Base-by-base conservation (phyloP, 345 rosid genomes). In the Luvunga scandens region DNA sequence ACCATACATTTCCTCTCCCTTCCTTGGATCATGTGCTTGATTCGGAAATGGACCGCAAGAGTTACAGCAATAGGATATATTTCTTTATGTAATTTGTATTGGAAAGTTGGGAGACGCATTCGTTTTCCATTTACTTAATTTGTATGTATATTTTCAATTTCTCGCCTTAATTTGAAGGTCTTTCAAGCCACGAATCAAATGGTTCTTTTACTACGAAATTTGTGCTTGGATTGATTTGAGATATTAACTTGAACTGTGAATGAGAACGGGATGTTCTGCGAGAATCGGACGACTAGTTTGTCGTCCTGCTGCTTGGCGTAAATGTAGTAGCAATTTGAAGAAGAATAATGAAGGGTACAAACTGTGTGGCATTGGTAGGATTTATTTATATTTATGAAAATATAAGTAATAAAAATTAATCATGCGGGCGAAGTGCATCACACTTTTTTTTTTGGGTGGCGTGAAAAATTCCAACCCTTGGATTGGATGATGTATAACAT, bases 41-140 rank as follows among this genome's bases (percentile, higher is more conserved):
- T 45, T 70, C 19, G 6, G 50, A 10, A 42, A 45, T 14, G 50
- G 13, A 45, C 13, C 18, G 18, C 50, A 12, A 10, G 18, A 12
- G 2, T 13, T 45, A 5, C 50, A 45, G 50, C 50, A 45, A 45
- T 12, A 13, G 27, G 57, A 28, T 60, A 19, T 1, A 62, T 74
- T 74, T 74, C 19, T 28, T 74, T 74, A 18, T 64, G 27, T 25
- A 45, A 39, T 74, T 39, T 22, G 63, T 59, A 71, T 34, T 53
- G 65, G 30, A 16, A 55, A 38, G 19, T 19, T 9, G 9, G 42
- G 24, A 36, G 65, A 53, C 9, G 30, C 56, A 28, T 33, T 16
- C 36, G 18, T 63, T 36, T 72, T 63, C 31, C 4, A 7, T 9
- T 45, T 28, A 9, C 13, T 4, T 27, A 6, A 28, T 75, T 45